Conservation (phyloP, 2,329 filamentous ascomycete species). For the Ciborinia camelliae region DNA sequence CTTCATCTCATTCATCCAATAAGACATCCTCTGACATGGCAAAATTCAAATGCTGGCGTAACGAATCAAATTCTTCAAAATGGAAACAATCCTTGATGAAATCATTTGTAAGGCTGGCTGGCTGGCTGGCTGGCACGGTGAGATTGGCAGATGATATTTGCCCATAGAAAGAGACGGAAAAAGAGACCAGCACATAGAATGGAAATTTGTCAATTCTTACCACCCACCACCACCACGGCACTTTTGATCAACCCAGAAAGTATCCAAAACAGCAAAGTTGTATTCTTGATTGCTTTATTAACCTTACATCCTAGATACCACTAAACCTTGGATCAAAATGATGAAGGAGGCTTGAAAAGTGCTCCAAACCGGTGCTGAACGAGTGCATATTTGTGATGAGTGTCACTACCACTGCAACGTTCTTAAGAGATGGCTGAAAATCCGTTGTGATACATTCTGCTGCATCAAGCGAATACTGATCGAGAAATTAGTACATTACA, state of each 20-base stretch:
- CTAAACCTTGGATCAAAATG: conserved; percentile 2
- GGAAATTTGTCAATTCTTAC: neutral
- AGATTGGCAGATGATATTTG: conserved; percentile 13
- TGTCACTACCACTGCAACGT: conserved; percentile 17
- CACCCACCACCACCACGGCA: neutral
- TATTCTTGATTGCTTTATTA: neutral
- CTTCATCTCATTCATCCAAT: neutral
- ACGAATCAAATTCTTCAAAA: conserved; percentile 7
- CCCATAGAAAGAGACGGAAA: conserved; percentile 6
- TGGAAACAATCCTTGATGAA: conserved; percentile 6
- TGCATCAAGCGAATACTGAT: conserved; percentile 16
- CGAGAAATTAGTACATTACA: conserved; percentile 2
- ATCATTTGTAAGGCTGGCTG: conserved; percentile 16
- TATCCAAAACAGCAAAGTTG: neutral
- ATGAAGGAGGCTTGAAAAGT: conserved; percentile 17
- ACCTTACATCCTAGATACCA: neutral
- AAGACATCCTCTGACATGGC: conserved; percentile 17
- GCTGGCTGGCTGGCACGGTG: conserved; percentile 11
- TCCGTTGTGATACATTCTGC: conserved; percentile 4
- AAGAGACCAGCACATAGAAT: conserved; percentile 5
- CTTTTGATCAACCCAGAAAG: neutral
- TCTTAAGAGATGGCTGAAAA: conserved; percentile 20
- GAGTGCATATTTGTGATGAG: conserved; percentile 16
- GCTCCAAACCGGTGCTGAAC: conserved; percentile 5
- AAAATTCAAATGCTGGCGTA: conserved; percentile 4